Base-by-base conservation (phyloP, 371 early-diverging fungal species). In the Rhizopus arrhizus region DNA sequence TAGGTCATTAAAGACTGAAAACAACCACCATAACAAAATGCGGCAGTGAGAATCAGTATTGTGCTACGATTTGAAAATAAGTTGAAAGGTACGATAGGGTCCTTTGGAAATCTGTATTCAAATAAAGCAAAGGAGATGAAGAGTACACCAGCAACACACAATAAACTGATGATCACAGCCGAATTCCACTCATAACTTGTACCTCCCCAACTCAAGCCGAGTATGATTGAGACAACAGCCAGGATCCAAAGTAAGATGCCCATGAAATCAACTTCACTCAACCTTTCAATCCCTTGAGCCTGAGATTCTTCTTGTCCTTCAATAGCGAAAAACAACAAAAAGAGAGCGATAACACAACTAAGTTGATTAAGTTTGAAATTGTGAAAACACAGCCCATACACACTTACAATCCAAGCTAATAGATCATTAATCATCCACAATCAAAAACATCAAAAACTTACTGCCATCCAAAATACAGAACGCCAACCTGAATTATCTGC, bases 21-120 rank as follows among this genome's bases (percentile, higher is more conserved):
- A 16, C 72, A 74, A 4, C 77, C 77, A 16, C 77, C 77, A 32
- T 77, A 77, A 29, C 65, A 59, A 53, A 74, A 77, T 2, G 70
- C 74, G 13, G 72, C 61, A 7, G 69, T 33, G 16, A 77, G 54
- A 32, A 78, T 70, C n/a, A 81, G 58, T 3, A 78, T 58, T 1
- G 79, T 66, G 42, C 77, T 87, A 58, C 86, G 84, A 42, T 76
- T 71, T 33, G 64, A 47, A 51, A 87, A 80, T 22, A 87, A 66
- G 2, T 64, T 68, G 11, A 78, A 64, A 4, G 87, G 84, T 22
- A 87, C 77, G 36, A 81, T 75, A 0, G 88, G 85, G 10, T 75
- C 74, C 0, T 59, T 28, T 72, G 76, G 32, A 62, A 73, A 32
- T 28, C 56, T 61, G 38, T 67, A 56, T 56, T 88, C 88, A 62